A percentile compares a stretch with the other conserved stretches of the same genome.
Conservation (phyloP, 2,329 filamentous ascomycete genomes). For the Colletotrichum kahawae region DNA sequence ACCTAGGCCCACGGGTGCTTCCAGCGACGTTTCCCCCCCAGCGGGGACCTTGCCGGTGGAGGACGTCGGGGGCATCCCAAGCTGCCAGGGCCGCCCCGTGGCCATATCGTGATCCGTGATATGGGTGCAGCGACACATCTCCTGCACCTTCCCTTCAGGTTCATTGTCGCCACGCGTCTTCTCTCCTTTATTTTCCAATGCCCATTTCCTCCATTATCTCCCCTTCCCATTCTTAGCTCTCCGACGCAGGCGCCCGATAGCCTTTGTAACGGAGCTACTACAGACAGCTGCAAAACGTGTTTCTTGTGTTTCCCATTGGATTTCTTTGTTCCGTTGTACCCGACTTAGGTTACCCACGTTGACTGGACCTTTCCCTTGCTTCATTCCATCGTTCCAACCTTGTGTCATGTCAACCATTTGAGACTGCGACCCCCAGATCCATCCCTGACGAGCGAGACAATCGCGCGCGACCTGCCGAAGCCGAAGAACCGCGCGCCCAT, state of each 20-base stretch:
- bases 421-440: background rate
- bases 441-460: constrained; percentile 6
- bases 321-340: background rate
- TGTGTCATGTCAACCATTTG: background rate
- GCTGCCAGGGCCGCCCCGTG: background rate
- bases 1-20: background rate
- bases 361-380: background rate
- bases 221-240: background rate
- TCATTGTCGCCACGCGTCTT: constrained; percentile 17
- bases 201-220: background rate
- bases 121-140: background rate
- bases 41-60: background rate
- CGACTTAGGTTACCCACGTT: background rate
- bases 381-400: background rate
- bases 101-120: constrained; percentile 18
- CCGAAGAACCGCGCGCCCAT: background rate
- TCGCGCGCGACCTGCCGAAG: constrained; percentile 5
- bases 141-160: background rate
- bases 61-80: background rate
- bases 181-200: background rate
- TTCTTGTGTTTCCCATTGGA: background rate
- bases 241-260: constrained; percentile 1
- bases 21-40: background rate
- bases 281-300: background rate
- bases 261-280: background rate